These are phyloP conservation scores for Ceriops decandra DNA, from an alignment of 345 rosid genomes.

Conservation along the genomic window DNA sequence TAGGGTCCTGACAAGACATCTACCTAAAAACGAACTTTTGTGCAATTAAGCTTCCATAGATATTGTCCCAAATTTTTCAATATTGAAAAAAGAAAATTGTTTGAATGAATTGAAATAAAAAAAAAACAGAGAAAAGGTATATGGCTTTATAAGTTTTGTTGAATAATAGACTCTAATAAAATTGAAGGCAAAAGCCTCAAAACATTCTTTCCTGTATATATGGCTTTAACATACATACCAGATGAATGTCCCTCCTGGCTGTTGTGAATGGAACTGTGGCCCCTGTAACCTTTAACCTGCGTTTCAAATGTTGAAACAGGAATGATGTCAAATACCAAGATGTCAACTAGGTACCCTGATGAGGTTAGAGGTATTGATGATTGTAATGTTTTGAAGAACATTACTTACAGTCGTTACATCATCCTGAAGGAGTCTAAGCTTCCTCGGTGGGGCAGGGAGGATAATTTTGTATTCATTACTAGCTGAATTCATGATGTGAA, in stretches of 20 bases:
- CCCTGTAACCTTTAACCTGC: slow-evolving; percentile 14
- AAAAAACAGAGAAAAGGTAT: too few relatives aligned
- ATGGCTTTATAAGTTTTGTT: too few relatives aligned
- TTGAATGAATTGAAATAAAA: too few relatives aligned
- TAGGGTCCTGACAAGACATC: too few relatives aligned
- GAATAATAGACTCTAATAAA: too few relatives aligned
- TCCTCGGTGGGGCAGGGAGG: slow-evolving; percentile 34
- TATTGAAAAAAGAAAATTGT: too few relatives aligned
- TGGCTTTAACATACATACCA: not conserved
- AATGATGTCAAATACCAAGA: not conserved
- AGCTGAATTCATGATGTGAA: slow-evolving; percentile 2
- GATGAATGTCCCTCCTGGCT: slow-evolving; percentile 7
- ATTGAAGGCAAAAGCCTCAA: not conserved
- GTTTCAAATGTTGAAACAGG: not conserved
- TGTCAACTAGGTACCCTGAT: too few relatives aligned
- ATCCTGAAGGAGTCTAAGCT: slow-evolving; percentile 34
- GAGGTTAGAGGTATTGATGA: not conserved
- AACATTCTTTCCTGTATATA: not conserved
- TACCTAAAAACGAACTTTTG: too few relatives aligned
- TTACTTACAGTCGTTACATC: slow-evolving; percentile 22
- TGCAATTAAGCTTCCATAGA: too few relatives aligned
- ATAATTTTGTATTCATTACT: slow-evolving; percentile 7
- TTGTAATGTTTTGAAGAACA: not conserved
- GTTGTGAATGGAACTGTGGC: slow-evolving; percentile 2
- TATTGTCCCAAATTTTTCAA: too few relatives aligned